phyloP scores from a whole-genome alignment of 2,329 filamentous ascomycete genomes.

The Diaporthe nobilis region DNA sequence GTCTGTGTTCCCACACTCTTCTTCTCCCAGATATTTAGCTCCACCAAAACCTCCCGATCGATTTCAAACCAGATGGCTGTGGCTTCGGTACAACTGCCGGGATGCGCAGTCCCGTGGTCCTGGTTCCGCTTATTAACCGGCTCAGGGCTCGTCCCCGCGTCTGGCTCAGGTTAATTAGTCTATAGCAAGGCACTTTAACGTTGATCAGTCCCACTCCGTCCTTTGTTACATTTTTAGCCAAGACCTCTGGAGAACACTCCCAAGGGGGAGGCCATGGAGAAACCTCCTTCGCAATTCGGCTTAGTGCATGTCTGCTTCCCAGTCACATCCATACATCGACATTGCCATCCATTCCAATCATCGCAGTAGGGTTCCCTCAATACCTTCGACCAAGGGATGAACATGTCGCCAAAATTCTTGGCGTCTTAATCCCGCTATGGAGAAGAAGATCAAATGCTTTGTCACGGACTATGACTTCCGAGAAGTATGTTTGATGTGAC shows the following conservation, averaged over 20 bases:
- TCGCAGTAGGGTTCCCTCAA: background rate
- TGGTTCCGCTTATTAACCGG: slow-evolving; percentile 12
- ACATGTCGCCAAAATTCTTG: slow-evolving; percentile 12
- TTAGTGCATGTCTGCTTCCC: background rate
- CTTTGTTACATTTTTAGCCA: slow-evolving; percentile 19
- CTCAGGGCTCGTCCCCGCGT: background rate
- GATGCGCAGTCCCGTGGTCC: slow-evolving; percentile 1
- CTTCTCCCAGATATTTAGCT: background rate
- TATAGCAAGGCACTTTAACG: background rate
- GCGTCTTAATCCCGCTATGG: background rate
- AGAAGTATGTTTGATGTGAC: background rate
- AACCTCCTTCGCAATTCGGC: slow-evolving; percentile 11
- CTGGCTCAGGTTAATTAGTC: slow-evolving; percentile 10
- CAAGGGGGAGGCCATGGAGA: background rate
- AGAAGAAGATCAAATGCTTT: slow-evolving; percentile 10
- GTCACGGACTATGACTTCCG: slow-evolving; percentile 9
- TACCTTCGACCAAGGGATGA: background rate
- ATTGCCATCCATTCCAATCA: slow-evolving; percentile 14
- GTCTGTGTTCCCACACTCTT: background rate
- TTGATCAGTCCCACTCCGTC: slow-evolving; percentile 10
- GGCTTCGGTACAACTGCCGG: slow-evolving; percentile 13
- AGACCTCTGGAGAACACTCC: background rate
- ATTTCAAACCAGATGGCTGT: background rate
- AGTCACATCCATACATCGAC: slow-evolving; percentile 17
- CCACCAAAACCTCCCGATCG: background rate